phyloP scores from a whole-genome alignment of 179 eudicot species.

The Patellifolia procumbens region DNA sequence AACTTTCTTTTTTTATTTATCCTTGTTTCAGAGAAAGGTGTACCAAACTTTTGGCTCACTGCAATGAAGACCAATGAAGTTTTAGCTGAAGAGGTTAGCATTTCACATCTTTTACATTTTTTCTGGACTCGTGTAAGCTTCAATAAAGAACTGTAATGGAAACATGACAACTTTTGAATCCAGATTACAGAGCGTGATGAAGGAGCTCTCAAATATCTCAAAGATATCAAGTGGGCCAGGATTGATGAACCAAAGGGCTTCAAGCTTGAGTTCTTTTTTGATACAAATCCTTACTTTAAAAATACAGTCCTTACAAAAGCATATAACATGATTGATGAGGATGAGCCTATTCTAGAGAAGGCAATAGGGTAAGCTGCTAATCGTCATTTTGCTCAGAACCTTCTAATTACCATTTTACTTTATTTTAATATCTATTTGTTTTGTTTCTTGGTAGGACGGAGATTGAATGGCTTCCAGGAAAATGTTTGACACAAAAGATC shows the following conservation, averaged over 20 bases:
- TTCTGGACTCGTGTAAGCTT: background rate
- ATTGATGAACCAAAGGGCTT: constrained; percentile 84
- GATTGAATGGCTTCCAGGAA: constrained; percentile 84
- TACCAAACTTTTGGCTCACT: constrained; percentile 84
- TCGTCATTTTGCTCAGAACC: background rate
- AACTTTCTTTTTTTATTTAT: background rate
- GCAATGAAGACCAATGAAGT: constrained; percentile 93
- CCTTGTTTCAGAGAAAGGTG: constrained; percentile 73
- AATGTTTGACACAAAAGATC: constrained; percentile 85
- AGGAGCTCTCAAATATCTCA: constrained; percentile 83
- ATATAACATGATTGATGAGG: constrained; percentile 93
- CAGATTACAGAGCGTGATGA: constrained; percentile 94
- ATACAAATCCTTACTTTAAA: constrained; percentile 78
- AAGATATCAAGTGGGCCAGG: constrained; percentile 84
- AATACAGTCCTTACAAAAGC: constrained; percentile 74
- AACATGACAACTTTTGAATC: constrained; percentile 12
- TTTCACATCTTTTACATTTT: background rate
- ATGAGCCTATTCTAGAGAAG: constrained; percentile 89
- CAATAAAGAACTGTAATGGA: background rate
- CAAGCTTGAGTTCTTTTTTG: constrained; percentile 85
- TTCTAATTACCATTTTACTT: background rate
- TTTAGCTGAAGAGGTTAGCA: constrained; percentile 74
- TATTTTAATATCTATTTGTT: background rate
- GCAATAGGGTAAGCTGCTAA: constrained; percentile 66
- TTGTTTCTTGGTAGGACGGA: constrained; percentile 54